Percentiles rank a stretch among this genome's conserved stretches.
Evolutionary conservation across 768 basidiomycete species (phyloP).

Genomic region (Agaricus blazei): DNA sequence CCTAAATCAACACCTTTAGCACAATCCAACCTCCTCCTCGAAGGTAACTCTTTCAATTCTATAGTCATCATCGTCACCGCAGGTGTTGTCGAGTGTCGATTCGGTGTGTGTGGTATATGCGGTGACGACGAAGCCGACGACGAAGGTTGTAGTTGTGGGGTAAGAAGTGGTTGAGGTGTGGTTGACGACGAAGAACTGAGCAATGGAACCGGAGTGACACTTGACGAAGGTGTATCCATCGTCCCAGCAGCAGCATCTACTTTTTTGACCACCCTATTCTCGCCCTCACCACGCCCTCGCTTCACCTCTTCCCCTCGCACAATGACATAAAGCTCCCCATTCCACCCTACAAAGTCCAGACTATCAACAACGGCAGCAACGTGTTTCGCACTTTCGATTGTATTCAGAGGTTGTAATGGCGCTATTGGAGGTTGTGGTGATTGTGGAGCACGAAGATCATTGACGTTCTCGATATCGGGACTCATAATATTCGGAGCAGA

Average conservation of each 20-base stretch:
- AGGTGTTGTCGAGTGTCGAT: not conserved
- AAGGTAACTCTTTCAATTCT: conserved; percentile 59
- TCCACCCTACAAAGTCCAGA: conserved; percentile 69
- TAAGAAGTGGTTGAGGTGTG: not conserved
- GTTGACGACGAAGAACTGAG: not conserved
- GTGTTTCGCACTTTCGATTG: conserved; percentile 36
- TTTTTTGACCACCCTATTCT: not conserved
- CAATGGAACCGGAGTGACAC: no score
- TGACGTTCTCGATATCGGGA: no score
- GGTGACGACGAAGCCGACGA: no score
- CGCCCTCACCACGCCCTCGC: no score
- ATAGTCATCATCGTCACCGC: conserved; percentile 7
- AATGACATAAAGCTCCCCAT: conserved; percentile 66
- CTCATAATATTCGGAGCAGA: no score
- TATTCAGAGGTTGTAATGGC: not conserved
- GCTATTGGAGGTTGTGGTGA: not conserved
- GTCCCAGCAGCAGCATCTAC: not conserved
- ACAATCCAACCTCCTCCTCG: conserved; percentile 53
- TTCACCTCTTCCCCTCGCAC: conserved; percentile 27
- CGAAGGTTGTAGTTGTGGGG: not conserved
- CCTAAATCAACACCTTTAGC: conserved; percentile 64
- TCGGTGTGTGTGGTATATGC: no score
- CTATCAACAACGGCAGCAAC: conserved; percentile 44
- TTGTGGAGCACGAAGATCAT: not conserved
- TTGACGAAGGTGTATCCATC: not conserved